phyloP scores from a whole-genome alignment of 1,284 basidiomycete genomes.

The Trichosporon sp. region DNA sequence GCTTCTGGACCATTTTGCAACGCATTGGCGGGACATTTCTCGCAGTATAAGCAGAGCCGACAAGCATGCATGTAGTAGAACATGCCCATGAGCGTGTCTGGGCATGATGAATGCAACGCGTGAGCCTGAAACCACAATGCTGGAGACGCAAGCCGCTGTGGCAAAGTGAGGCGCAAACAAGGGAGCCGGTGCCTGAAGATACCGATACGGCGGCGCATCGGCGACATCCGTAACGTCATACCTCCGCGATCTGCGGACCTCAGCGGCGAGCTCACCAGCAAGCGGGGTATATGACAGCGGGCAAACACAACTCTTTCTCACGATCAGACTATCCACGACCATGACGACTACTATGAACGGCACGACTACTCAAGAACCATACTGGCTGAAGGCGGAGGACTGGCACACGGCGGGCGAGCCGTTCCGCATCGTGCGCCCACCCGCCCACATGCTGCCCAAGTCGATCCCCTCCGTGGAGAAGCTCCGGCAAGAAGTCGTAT shows the following conservation, averaged over 20 bases:
- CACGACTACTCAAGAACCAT: neutral
- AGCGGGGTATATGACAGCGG: slow-evolving; percentile 19
- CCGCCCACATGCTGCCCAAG: slow-evolving; percentile 5
- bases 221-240: neutral
- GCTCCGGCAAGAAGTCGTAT: slow-evolving; percentile 9
- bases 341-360: neutral
- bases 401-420: slow-evolving; percentile 30
- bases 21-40: too few species aligned
- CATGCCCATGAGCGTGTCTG: too few species aligned
- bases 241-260: too few species aligned
- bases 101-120: too few species aligned
- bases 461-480: slow-evolving; percentile 8
- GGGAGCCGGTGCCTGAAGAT: neutral
- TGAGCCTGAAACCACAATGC: too few species aligned
- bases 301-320: neutral
- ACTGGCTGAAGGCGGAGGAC: slow-evolving; percentile 22
- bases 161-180: too few species aligned
- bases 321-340: neutral
- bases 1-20: neutral
- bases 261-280: too few species aligned
- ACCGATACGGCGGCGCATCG: neutral
- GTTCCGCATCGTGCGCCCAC: slow-evolving; percentile 22
- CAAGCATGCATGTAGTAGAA: too few species aligned
- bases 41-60: neutral
- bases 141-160: too few species aligned